Base-by-base conservation (phyloP, 2,329 filamentous ascomycete genomes). In the Beauveria brongniartii region DNA sequence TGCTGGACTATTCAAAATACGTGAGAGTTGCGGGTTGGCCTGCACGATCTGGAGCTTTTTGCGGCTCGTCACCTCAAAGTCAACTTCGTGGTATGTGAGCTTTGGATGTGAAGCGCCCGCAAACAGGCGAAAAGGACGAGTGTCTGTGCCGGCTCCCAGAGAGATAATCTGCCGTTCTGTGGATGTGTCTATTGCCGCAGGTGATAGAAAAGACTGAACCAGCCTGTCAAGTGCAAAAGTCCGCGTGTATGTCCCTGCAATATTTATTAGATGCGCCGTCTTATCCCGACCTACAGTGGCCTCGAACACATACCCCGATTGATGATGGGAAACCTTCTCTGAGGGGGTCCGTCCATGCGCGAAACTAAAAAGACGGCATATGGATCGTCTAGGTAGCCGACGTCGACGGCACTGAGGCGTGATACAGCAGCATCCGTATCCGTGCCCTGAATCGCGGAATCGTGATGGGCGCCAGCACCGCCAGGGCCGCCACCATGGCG, bases 141-240 rank as follows among this genome's bases (percentile, higher is more conserved):
- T 97, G 71, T 99, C 94, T 12, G 92, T 96, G 26, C 94, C 94
- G 18, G 94, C 93, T 34, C 94, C 94, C 1, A 99, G 82, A 0
- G 92, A 97, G 63, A 99, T 82, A 63, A 99, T 91, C 71, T 99
- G 94, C 64, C 84, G 85, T 50, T 74, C 63, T 2, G 68, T 58
- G 28, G 62, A 26, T 40, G 67, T 65, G 2, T 65, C 65, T 3
- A 67, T 63, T 24, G 70, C 67, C 43, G 69, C 66, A 12, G 71
- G 68, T 3, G 76, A 71, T 14, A 97, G 78, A 68, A 97, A 97
- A 8, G 77, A 78, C 56, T 83, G 72, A 46, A 97, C 84, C 1
- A 99, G 83, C 14, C 75, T 78, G 74, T 99, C 92, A 64, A 99
- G 86, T 26, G 90, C 90, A 5, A 82, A 84, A 9, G 92, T 97